Percentiles rank a stretch among this genome's conserved stretches.
phyloP scores from a whole-genome alignment of 768 basidiomycete genomes.

The Suillus occidentalis region DNA sequence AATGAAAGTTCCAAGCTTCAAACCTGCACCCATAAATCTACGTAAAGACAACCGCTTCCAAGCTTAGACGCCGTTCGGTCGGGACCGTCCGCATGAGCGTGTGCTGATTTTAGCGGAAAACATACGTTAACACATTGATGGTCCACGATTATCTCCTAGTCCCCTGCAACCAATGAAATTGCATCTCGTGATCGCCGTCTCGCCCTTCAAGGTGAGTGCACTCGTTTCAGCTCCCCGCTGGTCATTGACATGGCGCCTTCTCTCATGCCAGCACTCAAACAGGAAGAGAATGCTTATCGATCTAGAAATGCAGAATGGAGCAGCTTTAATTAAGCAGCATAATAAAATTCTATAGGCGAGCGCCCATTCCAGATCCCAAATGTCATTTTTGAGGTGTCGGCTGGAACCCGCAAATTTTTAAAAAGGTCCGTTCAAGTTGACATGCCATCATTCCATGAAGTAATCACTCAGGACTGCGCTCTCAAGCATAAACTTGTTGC shows the following conservation, averaged over 20 bases:
- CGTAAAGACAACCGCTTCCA: background rate
- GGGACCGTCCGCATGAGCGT: background rate
- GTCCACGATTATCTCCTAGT: background rate
- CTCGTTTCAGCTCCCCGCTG: too few species aligned
- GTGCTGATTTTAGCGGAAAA: background rate
- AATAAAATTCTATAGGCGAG: background rate
- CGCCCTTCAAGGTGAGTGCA: background rate
- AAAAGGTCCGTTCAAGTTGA: background rate
- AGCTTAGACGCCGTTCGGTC: background rate
- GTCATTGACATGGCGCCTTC: background rate
- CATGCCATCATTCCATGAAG: background rate
- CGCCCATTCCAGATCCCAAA: background rate
- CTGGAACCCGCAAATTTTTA: background rate
- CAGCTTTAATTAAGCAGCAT: background rate
- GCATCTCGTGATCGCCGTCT: background rate
- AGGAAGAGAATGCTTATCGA: background rate
- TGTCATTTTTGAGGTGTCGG: background rate
- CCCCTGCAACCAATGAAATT: background rate
- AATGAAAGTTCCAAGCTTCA: background rate
- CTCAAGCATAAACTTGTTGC: background rate
- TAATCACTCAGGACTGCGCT: background rate
- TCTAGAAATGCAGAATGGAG: background rate
- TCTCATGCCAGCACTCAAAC: background rate
- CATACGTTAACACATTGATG: constrained; percentile 2
- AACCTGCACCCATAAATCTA: background rate